Base-by-base conservation (phyloP, 2,329 filamentous ascomycete genomes). In the Ceratocystis harringtonii region DNA sequence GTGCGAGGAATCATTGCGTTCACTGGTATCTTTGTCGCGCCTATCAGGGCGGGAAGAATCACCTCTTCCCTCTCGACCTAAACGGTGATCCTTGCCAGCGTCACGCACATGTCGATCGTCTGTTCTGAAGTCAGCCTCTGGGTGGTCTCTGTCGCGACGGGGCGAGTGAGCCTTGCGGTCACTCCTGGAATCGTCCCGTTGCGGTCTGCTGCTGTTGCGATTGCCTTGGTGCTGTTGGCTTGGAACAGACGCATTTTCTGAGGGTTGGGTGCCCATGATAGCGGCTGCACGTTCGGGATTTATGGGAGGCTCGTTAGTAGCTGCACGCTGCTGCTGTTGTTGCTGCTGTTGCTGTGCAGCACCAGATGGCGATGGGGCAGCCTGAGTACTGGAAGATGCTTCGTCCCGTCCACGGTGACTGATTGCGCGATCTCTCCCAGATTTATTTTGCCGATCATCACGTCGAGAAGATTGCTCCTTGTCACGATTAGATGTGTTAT, bases 281-380 rank as follows among this genome's bases (percentile, higher is more conserved):
- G 81, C 73, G 7, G 80, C 77, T 36, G 81, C 80, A 66, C 82
- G 77, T 63, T 82, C 80, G 1, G 82, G 81, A 68, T 84, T 83
- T 70, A 84, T 80, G 7, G 75, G 74, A 6, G 80, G 79, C 10
- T 80, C 81, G 19, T 74, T 71, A 3, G 69, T 57, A 3, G 72
- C 64, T 44, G 68, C 36, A 15, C 66, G 48, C 25, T 52, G 19
- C 10, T 25, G 48, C 1, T 52, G 48, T 12, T 45, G 44, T 44
- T 73, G 69, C 1, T 71, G 68, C 45, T 74, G 69, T 10, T 74
- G 69, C 15, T 75, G 71, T n/a, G 73, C 64, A 36, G 72, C 68
- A 8, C 66, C 55, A 15, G 70, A 67, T n/a, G 71, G 25, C 41
- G 55, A 68, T 19, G 72, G 66, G 1, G 70, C 67, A 19, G 55